Evolutionary conservation across 2,329 filamentous ascomycete species (phyloP).

Genomic region (Chrysoporthe austroafricana): DNA sequence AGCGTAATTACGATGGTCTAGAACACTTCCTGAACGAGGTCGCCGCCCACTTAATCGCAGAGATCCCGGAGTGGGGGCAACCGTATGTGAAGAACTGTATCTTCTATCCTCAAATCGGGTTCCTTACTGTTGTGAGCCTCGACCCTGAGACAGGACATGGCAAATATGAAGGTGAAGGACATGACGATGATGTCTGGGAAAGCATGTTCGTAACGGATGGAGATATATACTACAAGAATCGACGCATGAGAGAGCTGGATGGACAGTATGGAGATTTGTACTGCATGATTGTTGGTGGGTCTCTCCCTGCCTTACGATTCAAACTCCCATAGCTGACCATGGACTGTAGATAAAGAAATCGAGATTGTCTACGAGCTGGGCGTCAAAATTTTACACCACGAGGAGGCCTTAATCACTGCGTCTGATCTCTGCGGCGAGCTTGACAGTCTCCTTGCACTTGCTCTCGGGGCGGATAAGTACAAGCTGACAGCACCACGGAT

Average conservation of each 20-base stretch:
- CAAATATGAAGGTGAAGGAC: conserved; percentile 64
- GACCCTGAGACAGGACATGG: conserved; percentile 62
- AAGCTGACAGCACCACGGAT: conserved; percentile 72
- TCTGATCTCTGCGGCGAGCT: conserved; percentile 86
- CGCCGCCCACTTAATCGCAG: conserved; percentile 63
- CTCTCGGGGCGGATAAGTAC: conserved; percentile 75
- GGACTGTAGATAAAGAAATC: conserved; percentile 74
- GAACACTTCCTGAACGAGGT: conserved; percentile 72
- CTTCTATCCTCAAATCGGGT: conserved; percentile 90
- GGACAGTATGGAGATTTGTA: conserved; percentile 82
- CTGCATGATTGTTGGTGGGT: conserved; percentile 76
- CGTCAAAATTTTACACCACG: conserved; percentile 69
- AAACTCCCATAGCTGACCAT: not conserved
- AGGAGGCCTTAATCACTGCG: conserved; percentile 66
- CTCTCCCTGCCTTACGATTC: not conserved
- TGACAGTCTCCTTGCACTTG: conserved; percentile 81
- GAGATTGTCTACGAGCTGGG: conserved; percentile 82
- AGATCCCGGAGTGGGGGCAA: conserved; percentile 63
- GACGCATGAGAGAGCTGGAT: conserved; percentile 80
- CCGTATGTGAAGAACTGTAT: conserved; percentile 72
- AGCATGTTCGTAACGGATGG: conserved; percentile 74
- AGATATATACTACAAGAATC: conserved; percentile 84
- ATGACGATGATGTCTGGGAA: conserved; percentile 69
- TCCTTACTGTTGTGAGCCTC: conserved; percentile 74
- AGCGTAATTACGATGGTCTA: conserved; percentile 77